Percentiles rank a stretch among this genome's conserved stretches.
phyloP scores from a whole-genome alignment of 805 yeast species.

The Saturnispora besseyi region DNA sequence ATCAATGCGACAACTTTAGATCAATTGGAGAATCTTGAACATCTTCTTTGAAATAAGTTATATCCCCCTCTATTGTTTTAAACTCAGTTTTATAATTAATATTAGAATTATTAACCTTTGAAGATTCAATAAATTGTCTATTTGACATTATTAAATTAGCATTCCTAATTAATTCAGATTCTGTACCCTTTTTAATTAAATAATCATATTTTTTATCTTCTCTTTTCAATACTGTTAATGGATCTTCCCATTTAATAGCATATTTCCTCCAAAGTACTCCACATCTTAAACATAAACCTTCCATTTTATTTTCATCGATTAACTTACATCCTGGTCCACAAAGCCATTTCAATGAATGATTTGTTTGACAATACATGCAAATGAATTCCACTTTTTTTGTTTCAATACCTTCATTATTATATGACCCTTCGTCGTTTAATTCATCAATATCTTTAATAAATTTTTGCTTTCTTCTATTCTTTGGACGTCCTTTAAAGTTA shows the following conservation, averaged over 20 bases:
- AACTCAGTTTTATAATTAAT: conserved; percentile 4
- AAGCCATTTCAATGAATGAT: conserved; percentile 53
- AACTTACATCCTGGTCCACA: conserved; percentile 54
- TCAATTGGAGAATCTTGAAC: conserved; percentile 6
- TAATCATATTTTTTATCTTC: conserved; percentile 32
- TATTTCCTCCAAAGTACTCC: conserved; percentile 88
- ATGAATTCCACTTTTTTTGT: conserved; percentile 34
- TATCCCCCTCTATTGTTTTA: conserved; percentile 12
- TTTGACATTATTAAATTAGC: conserved; percentile 44
- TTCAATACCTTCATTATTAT: conserved; percentile 44
- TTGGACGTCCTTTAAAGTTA: conserved; percentile 59
- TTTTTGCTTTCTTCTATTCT: conserved; percentile 44
- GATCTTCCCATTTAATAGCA: conserved; percentile 80
- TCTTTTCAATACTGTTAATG: conserved; percentile 52
- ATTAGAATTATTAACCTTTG: conserved; percentile 12
- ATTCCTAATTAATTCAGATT: conserved; percentile 59
- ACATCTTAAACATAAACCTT: conserved; percentile 76
- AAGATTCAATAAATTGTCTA: conserved; percentile 29
- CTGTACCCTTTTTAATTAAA: conserved; percentile 40
- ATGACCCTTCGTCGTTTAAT: conserved; percentile 65
- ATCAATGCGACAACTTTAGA: conserved; percentile 7
- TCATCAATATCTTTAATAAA: conserved; percentile 33
- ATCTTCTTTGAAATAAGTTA: conserved; percentile 4
- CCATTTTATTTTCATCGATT: conserved; percentile 29
- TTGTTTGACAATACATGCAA: conserved; percentile 68